These are phyloP conservation scores for Camellia sinensis DNA, from an alignment of 148 eudicot species.

Conservation along the genomic window DNA sequence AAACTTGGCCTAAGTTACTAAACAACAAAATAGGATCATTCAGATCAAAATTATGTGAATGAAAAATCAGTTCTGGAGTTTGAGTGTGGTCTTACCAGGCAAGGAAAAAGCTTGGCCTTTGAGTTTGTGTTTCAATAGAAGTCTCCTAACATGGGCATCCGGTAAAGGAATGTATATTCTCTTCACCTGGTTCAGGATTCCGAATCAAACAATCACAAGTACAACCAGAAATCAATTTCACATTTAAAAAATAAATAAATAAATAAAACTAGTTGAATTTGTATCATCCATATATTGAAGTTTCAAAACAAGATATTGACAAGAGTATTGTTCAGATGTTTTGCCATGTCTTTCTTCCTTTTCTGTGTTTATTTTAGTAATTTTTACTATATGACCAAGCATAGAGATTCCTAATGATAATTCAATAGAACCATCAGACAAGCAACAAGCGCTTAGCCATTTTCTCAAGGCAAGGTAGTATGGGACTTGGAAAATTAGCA, in stretches of 20 bases:
- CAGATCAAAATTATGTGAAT: not conserved
- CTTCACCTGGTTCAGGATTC: conserved; percentile 62
- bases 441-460: not conserved
- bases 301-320: not conserved
- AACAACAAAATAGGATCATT: not conserved
- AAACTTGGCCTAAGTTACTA: not conserved
- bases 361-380: not conserved
- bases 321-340: not conserved
- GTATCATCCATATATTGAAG: not conserved
- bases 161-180: conserved; percentile 96
- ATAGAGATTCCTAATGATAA: not conserved
- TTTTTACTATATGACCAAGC: not conserved
- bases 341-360: not conserved
- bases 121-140: conserved; percentile 70
- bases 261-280: not conserved
- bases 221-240: not conserved
- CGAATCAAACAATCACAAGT: conserved; percentile 9
- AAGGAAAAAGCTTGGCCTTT: conserved; percentile 86
- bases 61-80: conserved; percentile 2
- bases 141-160: conserved; percentile 69
- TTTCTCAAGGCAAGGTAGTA: not conserved
- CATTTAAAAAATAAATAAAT: too few species aligned
- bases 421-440: conserved; percentile 1
- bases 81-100: conserved; percentile 55
- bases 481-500: not conserved